A percentile compares a stretch with the other conserved stretches of the same genome.
These are phyloP conservation scores for Populus hybrid DNA, from an alignment of 441 rosid species.

Conservation along the genomic window DNA sequence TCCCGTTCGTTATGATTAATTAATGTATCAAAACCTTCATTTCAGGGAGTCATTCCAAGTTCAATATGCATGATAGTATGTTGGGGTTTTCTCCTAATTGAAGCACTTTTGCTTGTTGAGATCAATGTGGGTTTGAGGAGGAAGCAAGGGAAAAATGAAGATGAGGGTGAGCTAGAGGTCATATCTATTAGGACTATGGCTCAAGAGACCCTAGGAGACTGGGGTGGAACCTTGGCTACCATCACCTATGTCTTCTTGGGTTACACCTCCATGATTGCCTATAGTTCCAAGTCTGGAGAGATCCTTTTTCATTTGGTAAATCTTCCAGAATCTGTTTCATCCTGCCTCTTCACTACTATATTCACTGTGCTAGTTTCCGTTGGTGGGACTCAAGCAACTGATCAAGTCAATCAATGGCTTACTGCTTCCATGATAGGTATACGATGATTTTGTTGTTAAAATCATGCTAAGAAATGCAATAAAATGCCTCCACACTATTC, in stretches of 20 bases:
- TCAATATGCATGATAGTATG: constrained; percentile 46
- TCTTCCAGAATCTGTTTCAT: constrained; percentile 42
- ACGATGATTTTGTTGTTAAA: neutral
- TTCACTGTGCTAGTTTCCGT: constrained; percentile 43
- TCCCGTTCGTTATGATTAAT: neutral
- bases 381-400: constrained; percentile 53
- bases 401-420: constrained; percentile 56
- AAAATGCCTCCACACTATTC: neutral
- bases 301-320: constrained; percentile 45
- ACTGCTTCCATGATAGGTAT: constrained; percentile 56
- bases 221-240: constrained; percentile 50
- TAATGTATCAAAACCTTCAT: neutral
- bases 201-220: constrained; percentile 56
- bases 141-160: constrained; percentile 28
- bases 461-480: neutral
- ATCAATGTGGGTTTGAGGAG: constrained; percentile 40
- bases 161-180: constrained; percentile 39
- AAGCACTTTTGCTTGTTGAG: constrained; percentile 56
- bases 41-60: constrained; percentile 61
- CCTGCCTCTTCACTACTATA: constrained; percentile 38
- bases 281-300: constrained; percentile 56
- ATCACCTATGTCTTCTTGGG: constrained; percentile 50
- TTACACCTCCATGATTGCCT: constrained; percentile 57
- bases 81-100: constrained; percentile 58
- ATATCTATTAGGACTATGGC: constrained; percentile 66